Percentiles rank a stretch among this genome's conserved stretches.
phyloP scores from a whole-genome alignment of 331 rosid species.

The Arachis monticola region DNA sequence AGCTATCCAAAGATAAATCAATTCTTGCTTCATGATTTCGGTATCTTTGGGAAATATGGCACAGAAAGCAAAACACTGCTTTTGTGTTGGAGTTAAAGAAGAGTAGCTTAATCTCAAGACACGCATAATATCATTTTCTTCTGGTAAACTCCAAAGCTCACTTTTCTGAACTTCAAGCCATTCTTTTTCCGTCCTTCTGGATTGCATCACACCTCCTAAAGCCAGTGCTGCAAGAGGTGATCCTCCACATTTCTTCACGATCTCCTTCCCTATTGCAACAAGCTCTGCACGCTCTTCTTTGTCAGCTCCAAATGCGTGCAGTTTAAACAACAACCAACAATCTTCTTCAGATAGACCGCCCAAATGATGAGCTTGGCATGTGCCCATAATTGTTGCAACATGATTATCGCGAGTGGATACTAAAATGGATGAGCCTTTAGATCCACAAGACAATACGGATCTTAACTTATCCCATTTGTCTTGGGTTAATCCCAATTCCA shows the following conservation, averaged over 20 bases:
- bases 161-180: constrained; percentile 25
- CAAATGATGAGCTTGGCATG: too few species aligned
- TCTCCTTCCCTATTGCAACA: too few species aligned
- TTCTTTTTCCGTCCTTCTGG: not conserved
- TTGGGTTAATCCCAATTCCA: not conserved
- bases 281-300: too few species aligned
- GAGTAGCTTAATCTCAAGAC: constrained; percentile 31
- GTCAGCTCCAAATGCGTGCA: too few species aligned
- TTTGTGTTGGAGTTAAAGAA: not conserved
- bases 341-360: too few species aligned
- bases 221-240: too few species aligned
- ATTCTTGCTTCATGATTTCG: not conserved
- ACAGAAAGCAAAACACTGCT: constrained; percentile 33
- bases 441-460: constrained; percentile 1
- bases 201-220: not conserved
- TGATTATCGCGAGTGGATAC: constrained; percentile 15
- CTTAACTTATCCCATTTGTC: constrained; percentile 7
- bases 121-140: not conserved
- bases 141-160: not conserved
- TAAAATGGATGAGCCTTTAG: not conserved
- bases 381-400: too few species aligned
- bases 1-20: constrained; percentile 35
- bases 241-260: too few species aligned
- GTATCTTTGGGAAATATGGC: constrained; percentile 40
- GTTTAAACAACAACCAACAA: too few species aligned